These are phyloP conservation scores for Rhodotorula taiwanensis DNA, from an alignment of 768 basidiomycete genomes.

Conservation along the genomic window DNA sequence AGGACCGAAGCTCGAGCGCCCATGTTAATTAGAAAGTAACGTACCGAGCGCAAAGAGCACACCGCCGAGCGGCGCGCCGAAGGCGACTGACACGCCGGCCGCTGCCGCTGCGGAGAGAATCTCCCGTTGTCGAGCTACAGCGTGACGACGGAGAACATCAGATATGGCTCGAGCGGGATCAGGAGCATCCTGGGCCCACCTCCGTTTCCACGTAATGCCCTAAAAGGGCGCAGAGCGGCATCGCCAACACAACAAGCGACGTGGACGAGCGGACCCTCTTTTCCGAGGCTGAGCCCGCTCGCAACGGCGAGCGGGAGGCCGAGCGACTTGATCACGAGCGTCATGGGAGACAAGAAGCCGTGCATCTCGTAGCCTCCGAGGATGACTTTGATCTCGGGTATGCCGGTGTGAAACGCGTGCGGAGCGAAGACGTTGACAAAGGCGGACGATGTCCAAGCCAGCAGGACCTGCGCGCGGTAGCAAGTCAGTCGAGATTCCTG, in stretches of 20 bases:
- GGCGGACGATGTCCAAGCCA: slow-evolving; percentile 36
- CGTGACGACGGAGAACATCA: too few species aligned
- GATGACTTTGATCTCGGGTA: slow-evolving; percentile 93
- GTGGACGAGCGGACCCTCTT: slow-evolving; percentile 72
- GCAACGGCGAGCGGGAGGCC: slow-evolving; percentile 85
- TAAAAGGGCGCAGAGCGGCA: slow-evolving; percentile 73
- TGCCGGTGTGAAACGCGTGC: slow-evolving; percentile 39
- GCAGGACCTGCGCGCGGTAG: slow-evolving; percentile 14
- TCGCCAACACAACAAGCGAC: slow-evolving; percentile 90
- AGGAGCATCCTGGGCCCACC: slow-evolving; percentile 47
- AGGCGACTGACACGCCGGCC: slow-evolving; percentile 93
- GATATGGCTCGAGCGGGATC: not conserved
- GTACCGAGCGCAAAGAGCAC: slow-evolving; percentile 73
- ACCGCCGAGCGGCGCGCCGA: slow-evolving; percentile 89
- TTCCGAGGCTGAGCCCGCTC: slow-evolving; percentile 53
- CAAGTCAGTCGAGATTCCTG: not conserved
- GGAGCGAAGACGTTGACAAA: slow-evolving; percentile 38
- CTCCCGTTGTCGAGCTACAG: slow-evolving; percentile 66
- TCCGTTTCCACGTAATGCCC: slow-evolving; percentile 90
- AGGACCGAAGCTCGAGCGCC: not conserved
- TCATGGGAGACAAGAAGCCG: slow-evolving; percentile 51
- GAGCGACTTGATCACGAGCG: slow-evolving; percentile 78
- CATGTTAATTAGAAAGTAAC: not conserved
- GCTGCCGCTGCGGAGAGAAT: slow-evolving; percentile 93
- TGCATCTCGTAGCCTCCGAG: slow-evolving; percentile 56